Conservation (phyloP, 768 basidiomycete species). For the Auricularia sp. region DNA sequence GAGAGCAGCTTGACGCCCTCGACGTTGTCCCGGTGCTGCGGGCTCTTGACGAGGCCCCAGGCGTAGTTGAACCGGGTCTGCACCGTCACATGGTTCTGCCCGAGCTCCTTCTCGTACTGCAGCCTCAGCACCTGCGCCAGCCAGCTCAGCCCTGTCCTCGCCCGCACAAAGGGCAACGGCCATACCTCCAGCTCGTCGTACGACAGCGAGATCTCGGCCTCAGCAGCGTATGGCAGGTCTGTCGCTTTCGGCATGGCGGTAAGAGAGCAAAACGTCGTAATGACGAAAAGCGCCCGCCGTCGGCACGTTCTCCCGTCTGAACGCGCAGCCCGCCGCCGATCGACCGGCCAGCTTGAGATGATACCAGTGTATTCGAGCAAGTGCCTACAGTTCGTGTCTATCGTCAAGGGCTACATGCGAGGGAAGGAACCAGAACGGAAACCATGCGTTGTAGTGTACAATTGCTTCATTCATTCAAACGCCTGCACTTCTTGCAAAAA, state of each 20-base stretch:
- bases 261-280: background rate
- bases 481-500: constrained; percentile 70
- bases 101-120: constrained; percentile 84
- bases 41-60: constrained; percentile 95
- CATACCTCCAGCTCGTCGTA: constrained; percentile 83
- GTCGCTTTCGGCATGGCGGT: constrained; percentile 32
- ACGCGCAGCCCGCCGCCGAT: background rate
- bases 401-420: background rate
- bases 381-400: background rate
- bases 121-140: constrained; percentile 60
- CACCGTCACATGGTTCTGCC: constrained; percentile 74
- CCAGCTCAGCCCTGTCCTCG: background rate
- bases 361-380: too few relatives aligned
- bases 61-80: constrained; percentile 98
- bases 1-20: constrained; percentile 88
- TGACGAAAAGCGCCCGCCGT: too few relatives aligned
- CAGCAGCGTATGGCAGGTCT: constrained; percentile 91
- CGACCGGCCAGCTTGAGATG: background rate
- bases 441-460: background rate
- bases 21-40: constrained; percentile 71
- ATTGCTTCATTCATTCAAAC: constrained; percentile 2
- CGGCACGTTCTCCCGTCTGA: background rate
- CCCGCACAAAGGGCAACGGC: background rate
- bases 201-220: constrained; percentile 79
- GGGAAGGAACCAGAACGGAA: background rate